These are phyloP conservation scores for Solanum appendiculatum DNA, from an alignment of 257 asterid genomes.

Conservation along the genomic window DNA sequence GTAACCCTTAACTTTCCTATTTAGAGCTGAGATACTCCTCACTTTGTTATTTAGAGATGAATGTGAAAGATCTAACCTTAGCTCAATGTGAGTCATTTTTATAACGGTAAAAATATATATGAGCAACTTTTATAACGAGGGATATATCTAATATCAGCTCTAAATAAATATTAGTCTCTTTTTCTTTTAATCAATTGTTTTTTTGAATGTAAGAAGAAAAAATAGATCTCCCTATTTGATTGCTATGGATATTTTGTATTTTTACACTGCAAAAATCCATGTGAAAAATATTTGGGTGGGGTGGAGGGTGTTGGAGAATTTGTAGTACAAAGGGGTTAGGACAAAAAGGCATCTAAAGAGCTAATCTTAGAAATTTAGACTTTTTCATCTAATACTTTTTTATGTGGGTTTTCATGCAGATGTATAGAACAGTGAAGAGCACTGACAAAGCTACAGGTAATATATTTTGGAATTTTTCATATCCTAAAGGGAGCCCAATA, in stretches of 20 bases:
- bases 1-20: no score
- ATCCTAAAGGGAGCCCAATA: conserved; percentile 20
- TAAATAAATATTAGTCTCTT: no score
- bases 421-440: conserved; percentile 98
- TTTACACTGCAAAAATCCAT: background rate
- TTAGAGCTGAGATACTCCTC: no score
- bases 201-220: background rate
- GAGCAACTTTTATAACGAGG: no score
- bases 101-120: no score
- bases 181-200: background rate
- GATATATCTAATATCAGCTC: no score
- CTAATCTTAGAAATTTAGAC: conserved; percentile 23
- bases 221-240: background rate
- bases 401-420: conserved; percentile 54
- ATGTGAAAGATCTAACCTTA: no score
- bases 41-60: no score
- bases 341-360: conserved; percentile 43
- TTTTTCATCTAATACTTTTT: conserved; percentile 5
- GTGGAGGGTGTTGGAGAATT: background rate
- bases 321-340: conserved; percentile 23
- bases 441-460: conserved; percentile 68
- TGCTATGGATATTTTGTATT: background rate
- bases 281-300: background rate
- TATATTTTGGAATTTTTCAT: conserved; percentile 12
- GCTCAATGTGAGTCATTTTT: no score